Percentiles rank a stretch among this genome's conserved stretches.
phyloP scores from a whole-genome alignment of 1,139 yeast genomes.

The Geotrichum fermentans region DNA sequence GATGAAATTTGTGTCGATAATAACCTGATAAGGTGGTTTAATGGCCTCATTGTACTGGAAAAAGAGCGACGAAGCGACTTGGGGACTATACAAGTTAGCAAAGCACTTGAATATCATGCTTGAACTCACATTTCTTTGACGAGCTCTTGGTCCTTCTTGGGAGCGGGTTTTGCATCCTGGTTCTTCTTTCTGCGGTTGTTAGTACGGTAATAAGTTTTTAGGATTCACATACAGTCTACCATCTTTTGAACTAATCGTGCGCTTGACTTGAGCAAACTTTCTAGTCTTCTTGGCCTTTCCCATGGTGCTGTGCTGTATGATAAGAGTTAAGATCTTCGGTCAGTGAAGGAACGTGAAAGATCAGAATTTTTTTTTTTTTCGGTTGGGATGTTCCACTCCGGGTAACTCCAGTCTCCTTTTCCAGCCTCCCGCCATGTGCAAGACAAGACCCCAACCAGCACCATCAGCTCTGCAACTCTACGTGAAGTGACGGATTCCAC shows the following conservation, averaged over 20 bases:
- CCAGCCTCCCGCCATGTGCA: not conserved
- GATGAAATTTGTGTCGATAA: constrained; percentile 93
- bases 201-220: too few relatives aligned
- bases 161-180: constrained; percentile 34
- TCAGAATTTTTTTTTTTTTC: constrained; percentile 5
- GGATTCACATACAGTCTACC: constrained; percentile 47
- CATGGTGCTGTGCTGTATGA: constrained; percentile 44
- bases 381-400: constrained; percentile 3
- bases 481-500: too few relatives aligned
- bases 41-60: constrained; percentile 92
- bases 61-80: constrained; percentile 90
- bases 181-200: constrained; percentile 36
- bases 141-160: constrained; percentile 67
- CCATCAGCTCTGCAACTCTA: too few relatives aligned
- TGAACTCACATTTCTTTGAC: constrained; percentile 54
- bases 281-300: constrained; percentile 96
- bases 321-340: not conserved
- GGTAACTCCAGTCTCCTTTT: constrained; percentile 7
- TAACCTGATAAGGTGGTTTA: constrained; percentile 93
- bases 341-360: not conserved
- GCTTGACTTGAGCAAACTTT: constrained; percentile 89
- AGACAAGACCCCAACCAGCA: not conserved
- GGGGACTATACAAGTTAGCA: constrained; percentile 50
- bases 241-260: constrained; percentile 71
- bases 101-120: not conserved